phyloP scores from a whole-genome alignment of 2,329 filamentous ascomycete species.

The Ceratocystis ficicola region DNA sequence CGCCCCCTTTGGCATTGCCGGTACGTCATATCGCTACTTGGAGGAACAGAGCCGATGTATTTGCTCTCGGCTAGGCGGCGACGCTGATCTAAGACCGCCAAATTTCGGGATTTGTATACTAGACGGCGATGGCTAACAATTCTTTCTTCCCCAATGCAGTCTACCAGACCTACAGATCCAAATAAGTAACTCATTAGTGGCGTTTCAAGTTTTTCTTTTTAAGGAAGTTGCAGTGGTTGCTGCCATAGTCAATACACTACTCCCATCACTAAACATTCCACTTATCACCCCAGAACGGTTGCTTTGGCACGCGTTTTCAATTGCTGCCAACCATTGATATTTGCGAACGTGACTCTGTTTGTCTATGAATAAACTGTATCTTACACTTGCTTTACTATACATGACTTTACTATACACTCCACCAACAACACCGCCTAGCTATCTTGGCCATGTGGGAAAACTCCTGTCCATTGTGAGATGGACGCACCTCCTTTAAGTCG shows the following conservation, averaged over 20 bases:
- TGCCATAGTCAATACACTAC: constrained; percentile 11
- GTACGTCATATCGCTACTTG: constrained; percentile 33
- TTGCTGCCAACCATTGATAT: neutral
- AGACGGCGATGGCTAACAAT: neutral
- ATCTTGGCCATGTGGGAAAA: neutral
- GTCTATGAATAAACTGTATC: constrained; percentile 7
- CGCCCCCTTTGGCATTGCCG: constrained; percentile 50
- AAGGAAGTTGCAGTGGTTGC: neutral
- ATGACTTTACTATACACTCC: neutral
- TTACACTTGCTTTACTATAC: constrained; percentile 14
- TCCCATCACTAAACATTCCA: constrained; percentile 9
- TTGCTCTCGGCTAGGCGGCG: neutral
- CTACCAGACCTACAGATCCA: constrained; percentile 41
- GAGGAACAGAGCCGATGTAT: neutral
- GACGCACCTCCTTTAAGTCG: constrained; percentile 1
- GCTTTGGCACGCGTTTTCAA: neutral
- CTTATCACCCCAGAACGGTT: neutral
- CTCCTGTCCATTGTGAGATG: constrained; percentile 20
- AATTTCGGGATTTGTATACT: neutral
- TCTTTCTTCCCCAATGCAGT: constrained; percentile 28
- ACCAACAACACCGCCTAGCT: neutral
- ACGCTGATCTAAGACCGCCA: neutral
- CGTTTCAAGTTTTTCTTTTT: constrained; percentile 7
- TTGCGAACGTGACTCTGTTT: neutral
- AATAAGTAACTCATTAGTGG: constrained; percentile 22